phyloP scores from a whole-genome alignment of 257 asterid species.

The Solanum megistacrolobum region DNA sequence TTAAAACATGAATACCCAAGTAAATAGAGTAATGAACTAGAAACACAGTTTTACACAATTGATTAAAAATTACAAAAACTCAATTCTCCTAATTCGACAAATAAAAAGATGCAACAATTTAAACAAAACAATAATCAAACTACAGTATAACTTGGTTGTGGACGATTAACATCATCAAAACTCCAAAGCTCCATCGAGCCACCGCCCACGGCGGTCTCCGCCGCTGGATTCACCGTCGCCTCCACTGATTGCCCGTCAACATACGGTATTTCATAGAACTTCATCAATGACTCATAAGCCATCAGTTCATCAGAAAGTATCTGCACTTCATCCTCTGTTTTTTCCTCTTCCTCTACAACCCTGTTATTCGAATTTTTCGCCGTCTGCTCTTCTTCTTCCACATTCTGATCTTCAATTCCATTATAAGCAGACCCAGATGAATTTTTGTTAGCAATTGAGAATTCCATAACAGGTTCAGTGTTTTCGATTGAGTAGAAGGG shows the following conservation, averaged over 20 bases:
- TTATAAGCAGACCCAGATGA: neutral
- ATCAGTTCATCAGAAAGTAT: conserved; percentile 63
- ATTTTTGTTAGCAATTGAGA: neutral
- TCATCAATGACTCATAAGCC: conserved; percentile 76
- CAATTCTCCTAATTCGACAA: neutral
- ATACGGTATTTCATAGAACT: conserved; percentile 75
- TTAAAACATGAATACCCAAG: no score
- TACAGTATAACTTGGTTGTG: neutral
- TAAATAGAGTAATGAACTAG: no score
- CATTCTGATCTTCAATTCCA: conserved; percentile 3
- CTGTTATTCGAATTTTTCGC: neutral
- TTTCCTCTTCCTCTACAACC: neutral
- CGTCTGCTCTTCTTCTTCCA: neutral
- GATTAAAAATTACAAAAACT: neutral
- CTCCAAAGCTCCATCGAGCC: conserved; percentile 57
- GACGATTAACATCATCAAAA: conserved; percentile 38
- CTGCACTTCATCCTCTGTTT: conserved; percentile 28
- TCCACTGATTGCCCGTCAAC: conserved; percentile 62
- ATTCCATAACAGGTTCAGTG: neutral
- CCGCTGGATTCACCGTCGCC: conserved; percentile 19
- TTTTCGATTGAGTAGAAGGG: neutral
- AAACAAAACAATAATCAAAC: neutral
- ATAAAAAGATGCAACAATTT: neutral
- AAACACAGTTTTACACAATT: neutral
- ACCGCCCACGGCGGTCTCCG: conserved; percentile 27